phyloP scores from a whole-genome alignment of 352 stramenopile genomes.

The Elongisporangium senticosum region DNA sequence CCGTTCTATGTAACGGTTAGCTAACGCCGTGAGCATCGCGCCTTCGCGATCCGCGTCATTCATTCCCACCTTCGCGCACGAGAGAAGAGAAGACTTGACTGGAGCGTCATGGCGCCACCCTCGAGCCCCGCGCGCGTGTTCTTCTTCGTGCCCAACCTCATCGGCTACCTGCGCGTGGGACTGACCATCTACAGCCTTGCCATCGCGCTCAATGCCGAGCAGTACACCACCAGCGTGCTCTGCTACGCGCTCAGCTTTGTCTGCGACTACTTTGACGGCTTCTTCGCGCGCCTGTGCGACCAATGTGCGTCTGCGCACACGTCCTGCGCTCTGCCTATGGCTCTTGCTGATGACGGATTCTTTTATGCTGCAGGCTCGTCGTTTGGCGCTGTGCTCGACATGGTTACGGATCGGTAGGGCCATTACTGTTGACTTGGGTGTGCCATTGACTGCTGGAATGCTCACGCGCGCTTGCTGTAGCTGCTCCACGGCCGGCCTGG shows the following conservation, averaged over 20 bases:
- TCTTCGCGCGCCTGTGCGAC: slow-evolving; percentile 94
- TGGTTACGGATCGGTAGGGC: slow-evolving; percentile 95
- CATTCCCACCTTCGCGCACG: background rate
- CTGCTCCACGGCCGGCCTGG: slow-evolving; percentile 93
- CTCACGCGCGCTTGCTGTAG: slow-evolving; percentile 13
- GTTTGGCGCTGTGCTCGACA: slow-evolving; percentile 96
- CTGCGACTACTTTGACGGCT: slow-evolving; percentile 97
- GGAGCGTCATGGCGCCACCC: slow-evolving; percentile 8
- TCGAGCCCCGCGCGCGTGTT: slow-evolving; percentile 76
- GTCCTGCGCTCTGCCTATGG: background rate
- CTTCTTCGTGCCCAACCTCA: slow-evolving; percentile 96
- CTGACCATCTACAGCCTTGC: slow-evolving; percentile 84
- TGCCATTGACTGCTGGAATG: background rate
- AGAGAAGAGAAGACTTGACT: background rate
- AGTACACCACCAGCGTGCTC: slow-evolving; percentile 68
- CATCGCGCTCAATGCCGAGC: slow-evolving; percentile 51
- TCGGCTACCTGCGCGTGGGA: slow-evolving; percentile 91
- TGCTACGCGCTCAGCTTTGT: slow-evolving; percentile 95
- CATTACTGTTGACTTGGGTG: no score
- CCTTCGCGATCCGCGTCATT: background rate
- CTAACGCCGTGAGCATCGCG: background rate
- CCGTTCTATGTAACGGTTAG: background rate
- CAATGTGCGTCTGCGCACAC: slow-evolving; percentile 68
- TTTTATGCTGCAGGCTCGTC: slow-evolving; percentile 68
- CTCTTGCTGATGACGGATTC: no score